phyloP scores from a whole-genome alignment of 2,329 filamentous ascomycete species.

The Didymella keratinophila region DNA sequence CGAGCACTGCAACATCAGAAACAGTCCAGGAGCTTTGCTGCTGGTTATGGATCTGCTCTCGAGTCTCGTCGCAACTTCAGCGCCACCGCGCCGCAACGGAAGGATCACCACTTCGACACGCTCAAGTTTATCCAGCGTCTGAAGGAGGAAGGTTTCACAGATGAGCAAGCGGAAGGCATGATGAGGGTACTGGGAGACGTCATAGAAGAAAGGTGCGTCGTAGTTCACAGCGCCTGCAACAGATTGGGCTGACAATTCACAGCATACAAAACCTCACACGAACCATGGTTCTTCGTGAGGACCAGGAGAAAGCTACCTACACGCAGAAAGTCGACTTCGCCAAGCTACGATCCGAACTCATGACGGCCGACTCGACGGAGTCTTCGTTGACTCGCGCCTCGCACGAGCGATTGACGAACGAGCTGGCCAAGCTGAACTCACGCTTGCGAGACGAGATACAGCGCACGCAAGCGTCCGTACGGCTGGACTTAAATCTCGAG shows the following conservation, averaged over 20 bases:
- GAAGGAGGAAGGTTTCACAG: slow-evolving; percentile 90
- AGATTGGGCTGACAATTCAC: slow-evolving; percentile 4
- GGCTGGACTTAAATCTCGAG: slow-evolving; percentile 92
- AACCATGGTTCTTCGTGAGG: slow-evolving; percentile 97
- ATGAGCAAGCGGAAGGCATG: slow-evolving; percentile 95
- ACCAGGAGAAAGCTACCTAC: slow-evolving; percentile 79
- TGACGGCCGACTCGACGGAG: slow-evolving; percentile 91
- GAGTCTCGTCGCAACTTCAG: slow-evolving; percentile 64
- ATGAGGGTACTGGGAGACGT: slow-evolving; percentile 97
- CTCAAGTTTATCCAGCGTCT: slow-evolving; percentile 94
- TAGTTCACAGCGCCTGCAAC: background rate
- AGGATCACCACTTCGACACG: slow-evolving; percentile 97
- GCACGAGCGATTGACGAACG: slow-evolving; percentile 92
- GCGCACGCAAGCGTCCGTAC: slow-evolving; percentile 89
- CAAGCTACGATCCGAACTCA: slow-evolving; percentile 91
- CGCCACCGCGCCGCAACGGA: slow-evolving; percentile 65
- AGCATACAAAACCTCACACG: slow-evolving; percentile 96
- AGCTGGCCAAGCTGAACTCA: slow-evolving; percentile 91
- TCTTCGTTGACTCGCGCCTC: slow-evolving; percentile 85
- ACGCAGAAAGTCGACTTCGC: slow-evolving; percentile 96
- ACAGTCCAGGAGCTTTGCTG: slow-evolving; percentile 8
- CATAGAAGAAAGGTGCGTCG: slow-evolving; percentile 82
- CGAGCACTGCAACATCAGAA: slow-evolving; percentile 14
- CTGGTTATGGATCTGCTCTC: slow-evolving; percentile 14
- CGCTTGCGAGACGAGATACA: slow-evolving; percentile 92